These are phyloP conservation scores for Spatholobus suberectus DNA, from an alignment of 306 rosid species.

Conservation along the genomic window DNA sequence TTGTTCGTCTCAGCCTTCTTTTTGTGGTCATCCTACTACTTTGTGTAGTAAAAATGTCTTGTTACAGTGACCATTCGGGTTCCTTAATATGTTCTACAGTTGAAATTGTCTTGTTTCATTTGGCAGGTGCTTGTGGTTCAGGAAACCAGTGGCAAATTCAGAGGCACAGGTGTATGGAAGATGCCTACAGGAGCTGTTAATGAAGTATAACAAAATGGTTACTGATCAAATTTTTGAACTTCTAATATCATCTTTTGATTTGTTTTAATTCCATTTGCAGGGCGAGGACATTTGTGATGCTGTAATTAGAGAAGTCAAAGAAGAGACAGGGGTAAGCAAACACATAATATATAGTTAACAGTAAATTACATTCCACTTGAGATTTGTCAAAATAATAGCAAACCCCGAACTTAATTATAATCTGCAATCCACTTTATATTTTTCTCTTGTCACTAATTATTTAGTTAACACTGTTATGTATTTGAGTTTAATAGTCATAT, in stretches of 20 bases:
- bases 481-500: too few species aligned
- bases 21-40: neutral
- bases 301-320: conserved; percentile 86
- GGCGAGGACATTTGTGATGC: conserved; percentile 82
- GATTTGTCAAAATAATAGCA: neutral
- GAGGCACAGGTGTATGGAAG: conserved; percentile 78
- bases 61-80: neutral
- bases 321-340: conserved; percentile 90
- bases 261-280: conserved; percentile 46
- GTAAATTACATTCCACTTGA: neutral
- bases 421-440: neutral
- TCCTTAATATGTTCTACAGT: neutral
- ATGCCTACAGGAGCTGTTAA: conserved; percentile 79
- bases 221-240: neutral
- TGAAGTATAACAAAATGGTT: conserved; percentile 48
- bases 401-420: neutral
- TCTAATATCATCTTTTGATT: neutral
- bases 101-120: conserved; percentile 37
- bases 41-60: neutral
- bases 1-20: neutral
- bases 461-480: neutral
- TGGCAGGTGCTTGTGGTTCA: conserved; percentile 86
- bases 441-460: neutral
- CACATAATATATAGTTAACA: conserved; percentile 1
- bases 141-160: conserved; percentile 70